These are phyloP conservation scores for Syzygium aqueum DNA, from an alignment of 345 rosid genomes.

Conservation along the genomic window DNA sequence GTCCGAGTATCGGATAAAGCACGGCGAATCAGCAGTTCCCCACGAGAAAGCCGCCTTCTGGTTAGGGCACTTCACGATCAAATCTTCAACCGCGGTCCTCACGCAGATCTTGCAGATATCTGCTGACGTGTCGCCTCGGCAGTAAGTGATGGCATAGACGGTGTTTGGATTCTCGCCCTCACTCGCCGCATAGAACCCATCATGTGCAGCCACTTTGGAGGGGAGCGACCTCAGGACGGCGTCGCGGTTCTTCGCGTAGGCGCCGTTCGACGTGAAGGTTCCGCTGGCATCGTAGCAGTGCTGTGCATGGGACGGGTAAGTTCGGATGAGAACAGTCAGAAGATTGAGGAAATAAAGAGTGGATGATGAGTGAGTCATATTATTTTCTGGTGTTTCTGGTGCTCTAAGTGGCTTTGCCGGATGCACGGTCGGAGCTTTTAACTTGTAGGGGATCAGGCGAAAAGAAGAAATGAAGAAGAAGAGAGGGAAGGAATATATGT, in stretches of 20 bases:
- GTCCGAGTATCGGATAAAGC: conserved; percentile 30
- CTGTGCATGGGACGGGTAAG: neutral
- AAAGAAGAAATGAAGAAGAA: too few species aligned
- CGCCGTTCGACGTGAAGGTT: neutral
- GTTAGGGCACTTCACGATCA: conserved; percentile 20
- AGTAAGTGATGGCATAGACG: conserved; percentile 12
- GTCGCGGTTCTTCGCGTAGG: conserved; percentile 9
- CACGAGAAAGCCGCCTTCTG: conserved; percentile 27
- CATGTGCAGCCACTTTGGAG: neutral
- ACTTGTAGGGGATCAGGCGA: too few species aligned
- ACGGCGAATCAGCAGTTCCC: conserved; percentile 12
- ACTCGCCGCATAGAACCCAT: neutral
- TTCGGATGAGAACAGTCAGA: neutral
- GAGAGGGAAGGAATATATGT: too few species aligned
- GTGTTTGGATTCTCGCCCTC: neutral
- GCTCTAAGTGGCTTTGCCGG: neutral
- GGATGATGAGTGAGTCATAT: neutral
- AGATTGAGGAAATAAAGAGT: neutral
- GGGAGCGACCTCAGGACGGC: conserved; percentile 9
- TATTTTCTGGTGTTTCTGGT: neutral
- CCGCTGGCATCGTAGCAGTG: neutral
- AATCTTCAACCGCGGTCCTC: neutral
- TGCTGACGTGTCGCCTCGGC: conserved; percentile 24
- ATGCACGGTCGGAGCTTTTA: neutral
- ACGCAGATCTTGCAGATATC: conserved; percentile 15